These are phyloP conservation scores for Panicum miliaceum DNA, from an alignment of 176 grass and related monocot species.

Conservation along the genomic window DNA sequence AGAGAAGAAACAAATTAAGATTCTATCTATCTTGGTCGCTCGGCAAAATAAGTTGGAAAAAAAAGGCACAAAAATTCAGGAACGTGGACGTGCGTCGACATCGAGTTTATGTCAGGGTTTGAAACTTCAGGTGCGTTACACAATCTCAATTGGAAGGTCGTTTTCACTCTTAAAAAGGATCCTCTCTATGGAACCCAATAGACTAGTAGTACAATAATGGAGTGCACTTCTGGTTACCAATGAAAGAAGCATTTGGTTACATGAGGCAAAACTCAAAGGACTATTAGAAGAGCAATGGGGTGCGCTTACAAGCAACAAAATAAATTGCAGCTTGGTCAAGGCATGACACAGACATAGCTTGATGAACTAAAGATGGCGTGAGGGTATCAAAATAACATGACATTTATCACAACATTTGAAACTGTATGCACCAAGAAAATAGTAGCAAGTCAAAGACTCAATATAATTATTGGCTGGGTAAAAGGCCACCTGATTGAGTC, in stretches of 20 bases:
- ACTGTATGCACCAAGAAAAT: conserved; percentile 1
- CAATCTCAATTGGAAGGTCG: conserved; percentile 27
- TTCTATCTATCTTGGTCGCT: not conserved
- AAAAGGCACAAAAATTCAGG: not conserved
- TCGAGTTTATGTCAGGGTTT: conserved; percentile 12
- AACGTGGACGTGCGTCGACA: conserved; percentile 3
- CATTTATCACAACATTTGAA: conserved; percentile 20
- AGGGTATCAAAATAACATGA: not conserved
- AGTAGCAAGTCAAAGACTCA: not conserved
- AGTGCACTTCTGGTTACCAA: conserved; percentile 27
- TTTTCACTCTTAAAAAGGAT: conserved; percentile 28
- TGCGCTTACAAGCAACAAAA: conserved; percentile 19
- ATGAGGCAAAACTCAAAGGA: conserved; percentile 30
- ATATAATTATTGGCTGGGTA: not conserved
- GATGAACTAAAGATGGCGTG: not conserved
- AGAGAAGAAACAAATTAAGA: conserved; percentile 6
- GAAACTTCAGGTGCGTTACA: conserved; percentile 26
- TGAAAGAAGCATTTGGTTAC: conserved; percentile 6
- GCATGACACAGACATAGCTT: conserved; percentile 10
- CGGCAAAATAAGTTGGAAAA: not conserved
- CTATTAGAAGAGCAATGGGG: not conserved
- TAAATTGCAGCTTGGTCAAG: conserved; percentile 35
- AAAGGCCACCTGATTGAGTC: not conserved
- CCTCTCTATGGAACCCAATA: not conserved
- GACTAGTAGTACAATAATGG: not conserved